Base-by-base conservation (phyloP, 2,329 filamentous ascomycete genomes). In the Chalaropsis thielavioides region DNA sequence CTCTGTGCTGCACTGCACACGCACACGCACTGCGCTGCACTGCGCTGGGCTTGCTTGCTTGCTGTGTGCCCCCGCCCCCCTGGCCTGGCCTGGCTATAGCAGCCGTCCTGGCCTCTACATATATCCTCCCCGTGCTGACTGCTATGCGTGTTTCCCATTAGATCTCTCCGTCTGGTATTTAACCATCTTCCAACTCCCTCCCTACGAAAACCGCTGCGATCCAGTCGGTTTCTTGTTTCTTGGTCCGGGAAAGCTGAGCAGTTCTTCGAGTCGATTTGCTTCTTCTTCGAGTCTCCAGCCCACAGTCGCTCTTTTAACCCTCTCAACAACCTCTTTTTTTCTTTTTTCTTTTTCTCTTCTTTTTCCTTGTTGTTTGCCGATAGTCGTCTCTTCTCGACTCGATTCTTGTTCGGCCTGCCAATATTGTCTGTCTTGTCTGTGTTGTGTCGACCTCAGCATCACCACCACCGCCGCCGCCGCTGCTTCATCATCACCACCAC, bases 321-420 rank as follows among this genome's bases (percentile, higher is more conserved):
- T 51, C 35, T 58, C 61, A 38, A 61, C 40, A 44, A 40, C n/a
- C 24, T 40, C 58, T 62, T 59, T 61, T 22, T 11, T 41, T 27
- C 19, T 10, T 56, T 75, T 74, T 72, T 74, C 75, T 70, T 49
- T 61, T 27, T 19, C 15, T 17, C 41, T n/a, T n/a, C n/a, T n/a
- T n/a, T n/a, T n/a, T n/a, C n/a, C n/a, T n/a, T n/a, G n/a, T n/a
- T n/a, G n/a, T n/a, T n/a, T n/a, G n/a, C n/a, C n/a, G n/a, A n/a
- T n/a, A n/a, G n/a, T n/a, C n/a, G n/a, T n/a, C n/a, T n/a, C n/a
- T n/a, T n/a, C n/a, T n/a, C 27, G 31, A 41, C 43, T 64, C 46
- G 44, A 27, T 63, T 54, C 40, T 41, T 31, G n/a, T 38, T 38
- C 35, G 35, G 35, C 1, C 35, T 38, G 1, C 10, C 35, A 38